phyloP scores from a whole-genome alignment of 169 alveolate species.

The Pseudocohnilembus persalinus region DNA sequence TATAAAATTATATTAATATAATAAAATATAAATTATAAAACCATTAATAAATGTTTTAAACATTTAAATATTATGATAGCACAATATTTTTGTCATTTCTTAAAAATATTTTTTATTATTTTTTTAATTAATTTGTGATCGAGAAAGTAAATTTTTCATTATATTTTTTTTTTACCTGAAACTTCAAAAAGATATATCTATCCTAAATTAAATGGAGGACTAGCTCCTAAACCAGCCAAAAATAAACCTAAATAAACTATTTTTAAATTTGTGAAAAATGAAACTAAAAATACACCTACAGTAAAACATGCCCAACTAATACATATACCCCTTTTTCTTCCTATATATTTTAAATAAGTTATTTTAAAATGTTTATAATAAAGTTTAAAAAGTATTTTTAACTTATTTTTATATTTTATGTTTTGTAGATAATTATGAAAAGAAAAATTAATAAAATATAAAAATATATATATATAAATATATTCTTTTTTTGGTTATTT shows the following conservation, averaged over 20 bases:
- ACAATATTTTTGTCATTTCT: background rate
- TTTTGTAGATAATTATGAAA: no score
- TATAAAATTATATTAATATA: background rate
- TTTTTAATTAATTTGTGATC: background rate
- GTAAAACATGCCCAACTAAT: background rate
- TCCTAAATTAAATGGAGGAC: background rate
- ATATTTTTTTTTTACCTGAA: background rate
- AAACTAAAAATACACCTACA: background rate
- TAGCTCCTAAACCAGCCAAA: background rate
- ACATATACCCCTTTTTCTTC: background rate
- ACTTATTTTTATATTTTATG: no score
- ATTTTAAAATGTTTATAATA: no score
- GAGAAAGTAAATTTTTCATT: no score
- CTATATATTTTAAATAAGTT: no score
- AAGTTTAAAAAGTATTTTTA: no score
- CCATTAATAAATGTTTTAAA: background rate
- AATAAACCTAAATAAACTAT: background rate
- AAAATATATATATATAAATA: no score
- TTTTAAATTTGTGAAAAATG: background rate
- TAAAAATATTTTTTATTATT: conserved; percentile 2
- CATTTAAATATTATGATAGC: background rate
- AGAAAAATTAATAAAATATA: no score
- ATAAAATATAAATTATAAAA: background rate
- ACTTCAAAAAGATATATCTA: background rate
- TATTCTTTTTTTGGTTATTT: no score